Evolutionary conservation across 768 basidiomycete genomes (phyloP).

Genomic region (Rhizopogon vesiculosus): DNA sequence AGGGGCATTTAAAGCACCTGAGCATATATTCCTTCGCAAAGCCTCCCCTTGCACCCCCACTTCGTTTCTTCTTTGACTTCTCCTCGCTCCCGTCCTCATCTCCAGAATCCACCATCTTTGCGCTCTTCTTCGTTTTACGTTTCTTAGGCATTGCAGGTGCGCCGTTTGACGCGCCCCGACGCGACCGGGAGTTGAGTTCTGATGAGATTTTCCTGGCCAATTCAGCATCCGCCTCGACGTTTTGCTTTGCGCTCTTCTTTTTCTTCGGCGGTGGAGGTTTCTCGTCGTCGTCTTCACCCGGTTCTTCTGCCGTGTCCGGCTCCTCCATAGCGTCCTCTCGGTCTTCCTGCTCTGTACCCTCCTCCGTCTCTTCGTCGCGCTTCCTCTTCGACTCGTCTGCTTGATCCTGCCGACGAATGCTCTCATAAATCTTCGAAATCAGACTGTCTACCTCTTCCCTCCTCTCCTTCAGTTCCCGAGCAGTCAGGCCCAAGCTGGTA

Average conservation of each 20-base stretch:
- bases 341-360: conserved; percentile 5
- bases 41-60: conserved; percentile 58
- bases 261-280: neutral
- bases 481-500: conserved; percentile 43
- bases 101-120: conserved; percentile 43
- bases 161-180: conserved; percentile 38
- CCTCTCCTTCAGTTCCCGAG: conserved; percentile 59
- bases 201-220: conserved; percentile 66
- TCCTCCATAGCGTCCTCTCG: conserved; percentile 18
- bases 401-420: conserved; percentile 38
- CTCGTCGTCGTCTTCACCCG: conserved; percentile 17
- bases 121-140: conserved; percentile 49
- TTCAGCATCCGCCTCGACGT: conserved; percentile 59
- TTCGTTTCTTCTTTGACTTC: conserved; percentile 45
- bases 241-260: conserved; percentile 46
- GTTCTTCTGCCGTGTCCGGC: conserved; percentile 11
- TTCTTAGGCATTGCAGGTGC: conserved; percentile 39
- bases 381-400: conserved; percentile 22
- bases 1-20: conserved; percentile 41
- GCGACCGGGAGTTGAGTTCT: conserved; percentile 62
- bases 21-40: conserved; percentile 74
- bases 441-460: conserved; percentile 64
- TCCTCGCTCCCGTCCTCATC: conserved; percentile 42
- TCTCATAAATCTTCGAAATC: conserved; percentile 63
- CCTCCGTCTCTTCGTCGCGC: conserved; percentile 26